Percentiles rank a stretch among this genome's conserved stretches.
These are phyloP conservation scores for Dendrobium chrysotoxum DNA, from an alignment of 106 monocot genomes.

Conservation along the genomic window DNA sequence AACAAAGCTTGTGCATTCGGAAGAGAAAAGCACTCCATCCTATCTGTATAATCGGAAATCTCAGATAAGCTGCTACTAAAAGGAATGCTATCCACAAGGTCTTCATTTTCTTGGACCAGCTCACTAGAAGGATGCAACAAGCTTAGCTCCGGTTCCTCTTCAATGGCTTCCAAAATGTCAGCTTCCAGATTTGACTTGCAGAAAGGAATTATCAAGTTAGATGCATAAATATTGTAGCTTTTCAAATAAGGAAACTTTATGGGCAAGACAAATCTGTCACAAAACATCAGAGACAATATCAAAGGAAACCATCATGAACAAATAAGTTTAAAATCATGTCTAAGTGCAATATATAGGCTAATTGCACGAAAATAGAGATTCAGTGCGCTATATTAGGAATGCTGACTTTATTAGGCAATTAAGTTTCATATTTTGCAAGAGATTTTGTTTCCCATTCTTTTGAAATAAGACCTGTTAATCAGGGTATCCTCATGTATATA, in stretches of 20 bases:
- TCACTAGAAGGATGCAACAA: conserved; percentile 39
- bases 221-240: neutral
- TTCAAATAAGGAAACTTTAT: neutral
- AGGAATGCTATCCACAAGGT: conserved; percentile 8
- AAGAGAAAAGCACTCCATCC: conserved; percentile 26
- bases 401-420: no score
- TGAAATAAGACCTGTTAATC: no score
- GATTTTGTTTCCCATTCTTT: no score
- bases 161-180: neutral
- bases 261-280: neutral
- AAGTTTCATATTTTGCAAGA: no score
- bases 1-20: conserved; percentile 57
- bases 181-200: conserved; percentile 7
- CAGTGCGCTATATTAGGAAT: no score
- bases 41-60: conserved; percentile 11
- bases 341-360: neutral
- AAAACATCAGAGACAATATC: neutral
- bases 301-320: neutral
- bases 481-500: no score
- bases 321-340: neutral
- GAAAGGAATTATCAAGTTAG: neutral
- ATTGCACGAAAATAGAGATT: neutral
- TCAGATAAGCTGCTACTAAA: conserved; percentile 10
- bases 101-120: conserved; percentile 39
- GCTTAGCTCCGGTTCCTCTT: conserved; percentile 8